Conservation (phyloP, 1,284 basidiomycete species). For the Ceraceosorus guamensis region DNA sequence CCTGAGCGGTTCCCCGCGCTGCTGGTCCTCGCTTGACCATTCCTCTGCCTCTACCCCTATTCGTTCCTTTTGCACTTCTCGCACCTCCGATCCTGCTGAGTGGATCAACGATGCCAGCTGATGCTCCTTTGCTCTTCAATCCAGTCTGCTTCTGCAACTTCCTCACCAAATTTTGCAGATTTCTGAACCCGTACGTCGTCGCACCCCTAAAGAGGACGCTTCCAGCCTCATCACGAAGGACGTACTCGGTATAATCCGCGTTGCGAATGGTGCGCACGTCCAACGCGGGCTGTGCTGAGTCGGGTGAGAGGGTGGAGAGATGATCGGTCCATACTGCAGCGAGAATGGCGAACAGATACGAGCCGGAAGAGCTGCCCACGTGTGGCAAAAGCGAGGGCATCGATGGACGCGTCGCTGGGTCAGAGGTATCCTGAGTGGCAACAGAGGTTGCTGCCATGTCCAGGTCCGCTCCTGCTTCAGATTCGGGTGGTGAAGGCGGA, state of each 20-base stretch:
- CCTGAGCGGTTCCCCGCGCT: constrained; percentile 45
- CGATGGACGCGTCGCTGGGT: no score
- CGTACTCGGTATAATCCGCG: constrained; percentile 61
- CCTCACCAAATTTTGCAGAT: constrained; percentile 91
- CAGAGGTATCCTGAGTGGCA: no score
- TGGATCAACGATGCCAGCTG: constrained; percentile 11
- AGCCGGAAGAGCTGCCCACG: constrained; percentile 78
- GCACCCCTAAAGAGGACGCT: constrained; percentile 79
- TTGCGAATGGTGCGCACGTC: constrained; percentile 36
- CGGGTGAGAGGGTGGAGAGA: constrained; percentile 8
- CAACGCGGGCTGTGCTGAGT: constrained; percentile 17
- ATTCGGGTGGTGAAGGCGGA: no score
- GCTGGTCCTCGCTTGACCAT: constrained; percentile 52
- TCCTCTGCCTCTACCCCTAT: constrained; percentile 53
- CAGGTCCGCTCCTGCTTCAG: no score
- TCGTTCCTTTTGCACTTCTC: constrained; percentile 40
- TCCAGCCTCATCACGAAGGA: constrained; percentile 38
- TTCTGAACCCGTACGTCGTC: constrained; percentile 93
- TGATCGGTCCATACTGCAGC: constrained; percentile 30
- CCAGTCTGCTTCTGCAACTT: constrained; percentile 60
- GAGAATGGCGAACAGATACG: constrained; percentile 65
- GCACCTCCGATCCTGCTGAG: constrained; percentile 3
- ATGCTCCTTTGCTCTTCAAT: constrained; percentile 48
- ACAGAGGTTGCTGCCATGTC: no score
- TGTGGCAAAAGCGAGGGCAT: constrained; percentile 11